phyloP scores from a whole-genome alignment of 345 rosid species.

The Eucalyptus marginata region DNA sequence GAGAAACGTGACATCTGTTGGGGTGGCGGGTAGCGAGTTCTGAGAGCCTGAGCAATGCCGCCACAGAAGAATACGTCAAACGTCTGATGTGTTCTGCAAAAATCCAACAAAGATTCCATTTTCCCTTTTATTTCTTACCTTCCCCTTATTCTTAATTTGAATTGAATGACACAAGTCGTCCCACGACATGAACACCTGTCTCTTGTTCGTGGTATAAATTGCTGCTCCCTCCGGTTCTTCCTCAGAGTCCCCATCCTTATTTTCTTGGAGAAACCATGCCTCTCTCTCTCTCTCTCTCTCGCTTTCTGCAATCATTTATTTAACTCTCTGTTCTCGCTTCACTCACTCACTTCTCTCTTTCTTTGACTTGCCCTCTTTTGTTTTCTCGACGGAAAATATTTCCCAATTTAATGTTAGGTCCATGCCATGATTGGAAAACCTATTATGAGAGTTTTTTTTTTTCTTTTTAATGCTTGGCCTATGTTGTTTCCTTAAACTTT shows the following conservation, averaged over 20 bases:
- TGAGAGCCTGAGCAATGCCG: not conserved
- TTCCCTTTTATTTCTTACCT: not conserved
- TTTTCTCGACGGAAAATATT: not conserved
- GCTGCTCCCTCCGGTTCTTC: not conserved
- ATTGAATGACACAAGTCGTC: not conserved
- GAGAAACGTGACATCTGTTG: not conserved
- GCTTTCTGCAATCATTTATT: not conserved
- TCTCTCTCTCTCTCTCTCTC: not conserved
- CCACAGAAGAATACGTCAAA: not conserved
- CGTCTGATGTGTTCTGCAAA: not conserved
- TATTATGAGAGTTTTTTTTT: not conserved
- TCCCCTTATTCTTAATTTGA: not conserved
- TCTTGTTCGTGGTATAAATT: not conserved
- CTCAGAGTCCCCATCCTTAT: not conserved
- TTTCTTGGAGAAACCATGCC: not conserved
- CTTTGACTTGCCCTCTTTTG: not conserved
- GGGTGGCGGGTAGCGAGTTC: not conserved
- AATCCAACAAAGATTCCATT: not conserved
- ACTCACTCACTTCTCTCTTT: not conserved
- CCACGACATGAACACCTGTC: slow-evolving; percentile 1
- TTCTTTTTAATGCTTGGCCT: not conserved
- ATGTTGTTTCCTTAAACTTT: not conserved
- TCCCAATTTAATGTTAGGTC: not conserved
- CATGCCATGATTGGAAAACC: not conserved
- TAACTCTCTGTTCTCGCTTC: not conserved